These are phyloP conservation scores for Neonectria ditissima DNA, from an alignment of 2,329 filamentous ascomycete species.

Conservation along the genomic window DNA sequence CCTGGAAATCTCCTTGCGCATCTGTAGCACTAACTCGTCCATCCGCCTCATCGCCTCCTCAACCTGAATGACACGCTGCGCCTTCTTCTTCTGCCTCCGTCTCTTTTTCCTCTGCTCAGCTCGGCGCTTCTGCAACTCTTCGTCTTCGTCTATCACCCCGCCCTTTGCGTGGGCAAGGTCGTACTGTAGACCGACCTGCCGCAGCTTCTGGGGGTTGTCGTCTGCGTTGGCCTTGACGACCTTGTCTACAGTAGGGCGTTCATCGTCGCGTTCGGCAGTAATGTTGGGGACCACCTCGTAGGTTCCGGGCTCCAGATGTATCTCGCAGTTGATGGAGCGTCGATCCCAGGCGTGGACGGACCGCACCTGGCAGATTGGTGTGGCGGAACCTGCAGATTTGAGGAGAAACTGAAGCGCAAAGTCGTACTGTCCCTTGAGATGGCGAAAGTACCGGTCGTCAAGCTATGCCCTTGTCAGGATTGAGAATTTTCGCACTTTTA, in stretches of 20 bases:
- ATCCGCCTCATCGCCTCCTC: conserved; percentile 43
- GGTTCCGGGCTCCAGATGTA: conserved; percentile 74
- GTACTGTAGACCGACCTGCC: conserved; percentile 69
- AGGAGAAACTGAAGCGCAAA: conserved; percentile 59
- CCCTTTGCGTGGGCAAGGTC: conserved; percentile 72
- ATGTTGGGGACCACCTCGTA: conserved; percentile 79
- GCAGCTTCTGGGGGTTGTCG: conserved; percentile 71
- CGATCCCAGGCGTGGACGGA: conserved; percentile 56
- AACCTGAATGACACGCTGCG: conserved; percentile 36
- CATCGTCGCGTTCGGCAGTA: conserved; percentile 62
- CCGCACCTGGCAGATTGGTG: conserved; percentile 39
- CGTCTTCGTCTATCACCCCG: conserved; percentile 63
- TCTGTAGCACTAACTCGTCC: conserved; percentile 42
- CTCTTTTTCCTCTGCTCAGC: conserved; percentile 44
- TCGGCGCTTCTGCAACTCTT: conserved; percentile 45
- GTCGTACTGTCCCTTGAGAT: conserved; percentile 58
- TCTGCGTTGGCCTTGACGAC: conserved; percentile 63
- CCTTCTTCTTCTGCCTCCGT: conserved; percentile 39
- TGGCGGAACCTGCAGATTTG: conserved; percentile 35
- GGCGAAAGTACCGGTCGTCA: conserved; percentile 59
- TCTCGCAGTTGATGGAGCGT: conserved; percentile 77
- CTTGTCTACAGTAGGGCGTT: conserved; percentile 65
- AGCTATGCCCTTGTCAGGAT: conserved; percentile 47
- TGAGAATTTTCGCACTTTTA: background rate
- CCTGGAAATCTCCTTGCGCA: conserved; percentile 39